Percentiles rank a stretch among this genome's conserved stretches.
These are phyloP conservation scores for Diddensiella caesifluorescens DNA, from an alignment of 805 yeast genomes.

Conservation along the genomic window DNA sequence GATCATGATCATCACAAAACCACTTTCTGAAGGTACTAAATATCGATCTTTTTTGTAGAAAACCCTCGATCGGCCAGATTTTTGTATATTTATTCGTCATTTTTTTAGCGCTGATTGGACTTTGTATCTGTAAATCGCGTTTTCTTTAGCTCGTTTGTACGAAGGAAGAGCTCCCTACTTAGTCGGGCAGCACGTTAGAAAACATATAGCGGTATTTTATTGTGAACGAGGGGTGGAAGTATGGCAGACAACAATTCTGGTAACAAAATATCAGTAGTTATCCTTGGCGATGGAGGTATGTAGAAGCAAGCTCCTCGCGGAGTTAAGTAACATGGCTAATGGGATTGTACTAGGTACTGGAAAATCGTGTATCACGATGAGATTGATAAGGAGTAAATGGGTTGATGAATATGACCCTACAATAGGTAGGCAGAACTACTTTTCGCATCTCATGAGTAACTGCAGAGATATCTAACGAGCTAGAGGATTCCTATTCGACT, in stretches of 20 bases:
- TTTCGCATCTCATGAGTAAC: too few species aligned
- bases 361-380: conserved; percentile 32
- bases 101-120: too few species aligned
- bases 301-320: neutral
- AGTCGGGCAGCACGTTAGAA: too few species aligned
- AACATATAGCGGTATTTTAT: neutral
- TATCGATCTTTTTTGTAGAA: too few species aligned
- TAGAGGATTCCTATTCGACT: conserved; percentile 30
- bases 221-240: neutral
- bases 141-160: too few species aligned
- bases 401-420: conserved; percentile 36
- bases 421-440: conserved; percentile 22
- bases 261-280: conserved; percentile 26
- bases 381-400: conserved; percentile 31
- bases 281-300: conserved; percentile 33
- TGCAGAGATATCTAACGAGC: too few species aligned
- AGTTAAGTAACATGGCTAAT: neutral
- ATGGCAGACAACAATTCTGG: conserved; percentile 39
- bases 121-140: too few species aligned
- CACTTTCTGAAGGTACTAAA: too few species aligned
- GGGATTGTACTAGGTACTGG: conserved; percentile 19
- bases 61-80: too few species aligned
- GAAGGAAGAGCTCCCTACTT: too few species aligned
- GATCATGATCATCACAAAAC: too few species aligned
- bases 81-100: too few species aligned